Base-by-base conservation (phyloP, 2,329 filamentous ascomycete species). In the Phyllosticta citrichinensis region DNA sequence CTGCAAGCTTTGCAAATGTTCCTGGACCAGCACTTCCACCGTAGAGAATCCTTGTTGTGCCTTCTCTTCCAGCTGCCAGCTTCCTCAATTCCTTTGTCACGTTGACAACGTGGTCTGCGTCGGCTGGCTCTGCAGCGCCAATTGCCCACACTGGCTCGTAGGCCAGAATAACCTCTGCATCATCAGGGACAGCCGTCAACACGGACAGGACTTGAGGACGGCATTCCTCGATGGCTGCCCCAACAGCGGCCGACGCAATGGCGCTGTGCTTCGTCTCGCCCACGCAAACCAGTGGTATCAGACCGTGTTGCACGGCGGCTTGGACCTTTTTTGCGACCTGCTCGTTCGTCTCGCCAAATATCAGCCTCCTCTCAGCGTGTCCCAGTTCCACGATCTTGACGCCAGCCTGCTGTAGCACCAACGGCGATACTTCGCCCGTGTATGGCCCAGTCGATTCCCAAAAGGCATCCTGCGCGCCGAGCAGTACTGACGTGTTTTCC, bases 81-180 rank as follows among this genome's bases (percentile, higher is more conserved):
- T 83, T 79, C 59, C 86, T 80, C 56, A 92, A 79, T 19, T 83
- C 83, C 66, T 80, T 80, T 17, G 88, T 85, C 1, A 94, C 88
- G 47, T 79, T 81, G 3, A 87, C 81, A 0, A 95, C 87, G 69
- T 95, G 87, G 63, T 86, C 85, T 19, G 86, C 82, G 8, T 81
- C 81, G 0, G 90, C 90, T 2, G 90, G 89, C 68, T 86, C 78
- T 1, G 81, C 77, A 10, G 89, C 86, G 0, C 90, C 90, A 72
- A 94, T 95, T 0, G 90, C 90, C 90, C 90, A 95, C 1, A 94
- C 89, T 8, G 90, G 90, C 76, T 95, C 90, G 69, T 95, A 95
- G 0, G 90, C 90, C 62, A 95, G 80, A 6, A 93, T 82, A 5
- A 94, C 81, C 55, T 91, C 86, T 0, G 84, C 82, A 17, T 83